Conservation (phyloP, 176 grass and related monocot genomes). For the barley (Hordeum vulgare) region DNA sequence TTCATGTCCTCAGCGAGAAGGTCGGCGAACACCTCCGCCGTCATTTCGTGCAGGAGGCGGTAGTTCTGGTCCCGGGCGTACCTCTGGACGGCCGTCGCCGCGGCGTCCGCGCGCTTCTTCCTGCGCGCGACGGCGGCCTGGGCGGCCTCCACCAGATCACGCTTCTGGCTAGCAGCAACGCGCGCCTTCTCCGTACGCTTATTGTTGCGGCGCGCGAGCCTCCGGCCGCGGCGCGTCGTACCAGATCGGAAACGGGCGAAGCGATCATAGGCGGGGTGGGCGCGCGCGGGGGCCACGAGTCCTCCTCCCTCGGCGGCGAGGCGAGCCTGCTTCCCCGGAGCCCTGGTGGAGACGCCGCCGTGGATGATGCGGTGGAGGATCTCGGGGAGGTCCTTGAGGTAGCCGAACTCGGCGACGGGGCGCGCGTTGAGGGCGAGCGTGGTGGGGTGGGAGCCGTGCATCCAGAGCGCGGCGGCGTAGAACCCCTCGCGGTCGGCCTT, state of each 20-base stretch:
- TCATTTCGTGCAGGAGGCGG: conserved; percentile 50
- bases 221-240: neutral
- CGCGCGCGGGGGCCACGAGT: neutral
- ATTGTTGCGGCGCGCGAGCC: neutral
- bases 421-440: conserved; percentile 61
- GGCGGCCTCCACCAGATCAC: conserved; percentile 1
- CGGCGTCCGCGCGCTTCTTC: conserved; percentile 31
- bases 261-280: no score
- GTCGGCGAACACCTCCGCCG: conserved; percentile 43
- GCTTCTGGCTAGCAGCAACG: conserved; percentile 33
- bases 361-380: conserved; percentile 63
- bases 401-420: conserved; percentile 42
- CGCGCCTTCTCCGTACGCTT: conserved; percentile 23
- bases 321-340: neutral
- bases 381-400: conserved; percentile 83
- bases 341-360: conserved; percentile 23
- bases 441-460: conserved; percentile 29
- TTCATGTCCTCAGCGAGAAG: conserved; percentile 54
- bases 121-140: conserved; percentile 26
- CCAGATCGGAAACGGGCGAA: neutral
- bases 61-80: conserved; percentile 41
- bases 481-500: conserved; percentile 81
- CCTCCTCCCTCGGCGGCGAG: neutral
- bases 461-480: conserved; percentile 63
- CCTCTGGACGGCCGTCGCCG: conserved; percentile 34